phyloP scores from a whole-genome alignment of 495 filamentous ascomycete species.

The Glutinoglossum americanum region DNA sequence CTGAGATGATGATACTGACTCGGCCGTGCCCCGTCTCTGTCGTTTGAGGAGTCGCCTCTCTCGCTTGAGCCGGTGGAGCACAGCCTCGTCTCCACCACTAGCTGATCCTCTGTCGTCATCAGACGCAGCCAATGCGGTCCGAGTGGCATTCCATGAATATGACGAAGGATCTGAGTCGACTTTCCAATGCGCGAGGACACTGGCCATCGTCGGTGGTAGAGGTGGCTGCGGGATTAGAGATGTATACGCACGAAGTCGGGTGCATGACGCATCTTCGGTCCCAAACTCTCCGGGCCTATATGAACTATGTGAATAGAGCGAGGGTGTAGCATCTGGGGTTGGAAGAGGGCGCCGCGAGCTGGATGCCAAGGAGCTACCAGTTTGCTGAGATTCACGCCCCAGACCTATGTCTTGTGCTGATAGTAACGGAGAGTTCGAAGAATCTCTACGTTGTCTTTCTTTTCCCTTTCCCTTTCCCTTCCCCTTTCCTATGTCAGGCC shows the following conservation, averaged over 20 bases:
- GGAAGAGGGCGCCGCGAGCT: background rate
- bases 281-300: background rate
- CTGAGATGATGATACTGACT: background rate
- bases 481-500: background rate
- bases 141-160: conserved; percentile 2
- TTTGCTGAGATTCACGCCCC: background rate
- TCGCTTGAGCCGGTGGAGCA: background rate
- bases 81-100: background rate
- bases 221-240: background rate
- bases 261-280: conserved; percentile 1
- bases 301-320: background rate
- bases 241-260: conserved; percentile 3
- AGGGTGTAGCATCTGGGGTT: background rate
- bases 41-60: background rate
- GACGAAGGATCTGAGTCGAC: background rate
- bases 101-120: background rate
- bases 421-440: background rate
- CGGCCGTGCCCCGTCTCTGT: background rate
- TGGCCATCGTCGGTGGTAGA: background rate
- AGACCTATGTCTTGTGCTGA: background rate
- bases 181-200: conserved; percentile 5
- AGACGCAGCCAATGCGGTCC: background rate
- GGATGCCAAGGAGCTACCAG: background rate
- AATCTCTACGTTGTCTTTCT: background rate
- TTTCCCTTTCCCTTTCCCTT: background rate